Conservation (phyloP, 768 basidiomycete species). For the Lactifluus piperatus region DNA sequence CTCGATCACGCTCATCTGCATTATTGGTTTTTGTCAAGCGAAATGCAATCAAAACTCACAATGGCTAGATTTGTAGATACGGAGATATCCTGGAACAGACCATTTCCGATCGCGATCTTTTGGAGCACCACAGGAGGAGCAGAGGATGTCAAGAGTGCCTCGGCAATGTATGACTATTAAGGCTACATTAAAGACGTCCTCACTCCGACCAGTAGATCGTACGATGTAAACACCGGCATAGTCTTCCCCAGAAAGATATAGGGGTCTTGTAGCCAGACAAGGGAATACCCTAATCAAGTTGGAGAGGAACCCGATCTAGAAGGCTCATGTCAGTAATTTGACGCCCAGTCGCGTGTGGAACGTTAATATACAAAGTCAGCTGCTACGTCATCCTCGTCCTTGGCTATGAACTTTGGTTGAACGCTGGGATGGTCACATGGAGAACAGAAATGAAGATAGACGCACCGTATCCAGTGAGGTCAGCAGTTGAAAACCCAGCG, state of each 20-base stretch:
- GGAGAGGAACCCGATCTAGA: constrained; percentile 58
- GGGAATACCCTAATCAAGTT: constrained; percentile 75
- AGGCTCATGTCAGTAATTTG: neutral
- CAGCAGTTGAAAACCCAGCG: constrained; percentile 55
- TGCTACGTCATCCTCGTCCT: constrained; percentile 22
- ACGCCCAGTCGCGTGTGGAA: neutral
- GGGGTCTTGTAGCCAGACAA: constrained; percentile 52
- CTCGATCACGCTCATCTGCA: constrained; percentile 47
- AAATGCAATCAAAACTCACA: constrained; percentile 16
- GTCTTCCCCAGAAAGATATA: constrained; percentile 64
- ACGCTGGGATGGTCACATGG: neutral
- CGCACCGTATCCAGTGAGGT: constrained; percentile 51
- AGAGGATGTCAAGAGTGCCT: constrained; percentile 53
- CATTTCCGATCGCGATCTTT: constrained; percentile 67
- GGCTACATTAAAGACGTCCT: neutral
- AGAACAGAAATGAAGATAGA: neutral
- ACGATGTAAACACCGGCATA: constrained; percentile 70
- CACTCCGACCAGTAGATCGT: constrained; percentile 18
- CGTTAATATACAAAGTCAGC: constrained; percentile 8
- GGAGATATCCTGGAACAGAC: constrained; percentile 42
- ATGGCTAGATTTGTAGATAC: constrained; percentile 48
- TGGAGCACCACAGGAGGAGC: constrained; percentile 60
- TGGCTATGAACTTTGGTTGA: constrained; percentile 28
- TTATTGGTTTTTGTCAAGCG: neutral
- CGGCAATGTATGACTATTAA: constrained; percentile 62